phyloP scores from a whole-genome alignment of 2,329 filamentous ascomycete species.

The Colletotrichum lentis region DNA sequence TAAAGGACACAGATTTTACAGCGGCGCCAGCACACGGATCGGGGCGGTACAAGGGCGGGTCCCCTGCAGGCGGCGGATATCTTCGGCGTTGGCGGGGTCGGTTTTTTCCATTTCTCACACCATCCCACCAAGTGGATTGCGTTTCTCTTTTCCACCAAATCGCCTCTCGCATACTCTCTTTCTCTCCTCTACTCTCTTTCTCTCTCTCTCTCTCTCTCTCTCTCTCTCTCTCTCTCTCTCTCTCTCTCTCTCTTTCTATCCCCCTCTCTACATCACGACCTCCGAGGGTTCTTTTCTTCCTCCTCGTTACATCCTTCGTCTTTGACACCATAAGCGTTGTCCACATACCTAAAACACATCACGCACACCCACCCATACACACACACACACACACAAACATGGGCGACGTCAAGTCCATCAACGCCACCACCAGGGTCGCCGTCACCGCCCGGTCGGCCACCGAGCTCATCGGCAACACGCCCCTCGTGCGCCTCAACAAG shows the following conservation, averaged over 20 bases:
- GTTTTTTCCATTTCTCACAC: slow-evolving; percentile 30
- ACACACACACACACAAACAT: slow-evolving; percentile 31
- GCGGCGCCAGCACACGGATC: background rate
- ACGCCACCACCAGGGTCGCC: slow-evolving; percentile 38
- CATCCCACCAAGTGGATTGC: slow-evolving; percentile 35
- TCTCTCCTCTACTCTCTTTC: too few species aligned
- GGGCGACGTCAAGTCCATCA: slow-evolving; percentile 37
- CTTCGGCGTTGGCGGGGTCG: slow-evolving; percentile 38
- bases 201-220: too few species aligned
- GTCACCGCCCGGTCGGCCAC: slow-evolving; percentile 69
- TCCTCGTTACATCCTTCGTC: background rate
- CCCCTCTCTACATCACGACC: background rate
- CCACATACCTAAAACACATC: too few species aligned
- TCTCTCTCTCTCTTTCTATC: background rate
- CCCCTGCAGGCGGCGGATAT: slow-evolving; percentile 34
- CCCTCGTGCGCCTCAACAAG: slow-evolving; percentile 92
- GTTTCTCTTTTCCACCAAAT: slow-evolving; percentile 28
- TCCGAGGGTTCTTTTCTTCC: background rate
- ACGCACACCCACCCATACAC: background rate
- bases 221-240: background rate
- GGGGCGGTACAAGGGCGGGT: background rate
- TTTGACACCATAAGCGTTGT: background rate
- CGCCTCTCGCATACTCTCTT: too few species aligned
- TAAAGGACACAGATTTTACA: too few species aligned
- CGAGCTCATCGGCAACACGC: slow-evolving; percentile 93